Evolutionary conservation across 306 rosid genomes (phyloP).

Genomic region (Abrus precatorius): DNA sequence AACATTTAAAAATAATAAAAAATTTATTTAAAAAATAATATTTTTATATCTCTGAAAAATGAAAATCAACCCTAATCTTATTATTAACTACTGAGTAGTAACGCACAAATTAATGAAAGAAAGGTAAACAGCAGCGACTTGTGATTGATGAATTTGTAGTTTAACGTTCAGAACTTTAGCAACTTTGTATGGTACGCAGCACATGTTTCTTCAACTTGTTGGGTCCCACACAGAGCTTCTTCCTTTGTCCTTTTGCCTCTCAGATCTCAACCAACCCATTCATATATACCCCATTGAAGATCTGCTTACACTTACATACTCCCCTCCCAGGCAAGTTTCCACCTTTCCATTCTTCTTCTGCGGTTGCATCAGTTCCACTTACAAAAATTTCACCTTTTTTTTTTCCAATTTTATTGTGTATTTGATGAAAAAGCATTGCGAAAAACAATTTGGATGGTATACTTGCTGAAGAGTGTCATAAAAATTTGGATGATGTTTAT

Average conservation of each 20-base stretch:
- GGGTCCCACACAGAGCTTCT: conserved; percentile 45
- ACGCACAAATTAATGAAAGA: neutral
- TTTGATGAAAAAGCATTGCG: conserved; percentile 16
- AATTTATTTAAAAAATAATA: no score
- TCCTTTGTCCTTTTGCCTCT: conserved; percentile 18
- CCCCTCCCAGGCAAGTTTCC: conserved; percentile 36
- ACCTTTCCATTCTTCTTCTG: conserved; percentile 25
- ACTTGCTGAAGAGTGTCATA: conserved; percentile 30
- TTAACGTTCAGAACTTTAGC: neutral
- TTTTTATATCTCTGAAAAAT: neutral
- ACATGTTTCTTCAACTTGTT: conserved; percentile 39
- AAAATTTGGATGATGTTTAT: conserved; percentile 8
- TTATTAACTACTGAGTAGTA: no score
- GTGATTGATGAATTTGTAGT: neutral
- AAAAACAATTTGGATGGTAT: conserved; percentile 3
- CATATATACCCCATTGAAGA: conserved; percentile 42
- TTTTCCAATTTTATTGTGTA: neutral
- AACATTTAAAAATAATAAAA: no score
- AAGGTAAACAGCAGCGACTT: neutral
- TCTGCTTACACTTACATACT: conserved; percentile 20
- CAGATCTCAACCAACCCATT: conserved; percentile 43
- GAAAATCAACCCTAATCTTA: neutral
- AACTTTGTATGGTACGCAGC: conserved; percentile 26
- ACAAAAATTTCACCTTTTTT: conserved; percentile 6
- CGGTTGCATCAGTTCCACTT: conserved; percentile 30